A percentile compares a stretch with the other conserved stretches of the same genome.
Evolutionary conservation across 2,329 filamentous ascomycete genomes (phyloP).

Genomic region (Aspergillus tamarii): DNA sequence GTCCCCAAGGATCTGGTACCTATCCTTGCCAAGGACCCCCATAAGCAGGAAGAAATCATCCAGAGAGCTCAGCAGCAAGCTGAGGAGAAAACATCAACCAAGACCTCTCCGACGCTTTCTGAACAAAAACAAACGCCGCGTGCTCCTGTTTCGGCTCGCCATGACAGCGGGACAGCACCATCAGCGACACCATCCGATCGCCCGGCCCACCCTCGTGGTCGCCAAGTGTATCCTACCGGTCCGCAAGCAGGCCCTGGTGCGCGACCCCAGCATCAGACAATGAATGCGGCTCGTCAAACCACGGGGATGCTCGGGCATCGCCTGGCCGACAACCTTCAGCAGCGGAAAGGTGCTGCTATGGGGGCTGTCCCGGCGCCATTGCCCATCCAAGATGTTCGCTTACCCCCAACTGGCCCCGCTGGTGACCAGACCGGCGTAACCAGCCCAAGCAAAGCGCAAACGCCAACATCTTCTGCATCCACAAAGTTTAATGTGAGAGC

Average conservation of each 20-base stretch:
- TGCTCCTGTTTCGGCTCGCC: conserved; percentile 51
- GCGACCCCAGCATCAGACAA: conserved; percentile 46
- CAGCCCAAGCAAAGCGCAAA: conserved; percentile 52
- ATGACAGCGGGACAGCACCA: conserved; percentile 42
- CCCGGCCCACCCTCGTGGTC: conserved; percentile 51
- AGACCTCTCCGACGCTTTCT: conserved; percentile 48
- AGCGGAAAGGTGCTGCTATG: conserved; percentile 50
- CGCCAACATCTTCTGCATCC: conserved; percentile 56
- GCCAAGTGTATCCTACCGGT: conserved; percentile 51
- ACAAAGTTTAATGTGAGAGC: conserved; percentile 65
- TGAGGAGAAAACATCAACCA: conserved; percentile 56
- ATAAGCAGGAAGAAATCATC: conserved; percentile 90
- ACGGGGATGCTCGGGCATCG: conserved; percentile 55
- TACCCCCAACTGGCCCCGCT: conserved; percentile 74
- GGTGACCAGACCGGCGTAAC: conserved; percentile 54
- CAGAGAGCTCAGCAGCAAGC: conserved; percentile 80
- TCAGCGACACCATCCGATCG: conserved; percentile 49
- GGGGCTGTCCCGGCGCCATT: conserved; percentile 56
- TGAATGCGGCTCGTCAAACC: conserved; percentile 45
- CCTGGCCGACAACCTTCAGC: conserved; percentile 56
- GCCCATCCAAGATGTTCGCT: conserved; percentile 67
- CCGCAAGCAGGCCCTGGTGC: conserved; percentile 47
- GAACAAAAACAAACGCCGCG: conserved; percentile 58
- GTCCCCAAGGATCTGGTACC: conserved; percentile 89
- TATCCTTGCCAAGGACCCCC: conserved; percentile 95